phyloP scores from a whole-genome alignment of 106 monocot genomes.

The Dendrobium nobile region DNA sequence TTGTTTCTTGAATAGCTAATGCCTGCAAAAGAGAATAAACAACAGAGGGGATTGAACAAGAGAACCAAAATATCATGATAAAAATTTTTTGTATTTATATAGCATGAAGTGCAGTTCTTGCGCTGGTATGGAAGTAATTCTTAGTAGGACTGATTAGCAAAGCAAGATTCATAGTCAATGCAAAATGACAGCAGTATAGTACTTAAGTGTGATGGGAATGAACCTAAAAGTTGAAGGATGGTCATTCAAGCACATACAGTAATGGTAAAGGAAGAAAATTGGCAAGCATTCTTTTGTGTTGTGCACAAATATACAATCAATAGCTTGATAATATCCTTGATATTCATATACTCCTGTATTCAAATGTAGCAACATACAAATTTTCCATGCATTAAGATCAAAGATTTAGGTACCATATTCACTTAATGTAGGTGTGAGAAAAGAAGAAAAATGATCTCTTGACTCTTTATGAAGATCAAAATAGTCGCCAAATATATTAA shows the following conservation, averaged over 20 bases:
- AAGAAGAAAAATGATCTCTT: no score
- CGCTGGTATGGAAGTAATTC: background rate
- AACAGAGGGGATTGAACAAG: background rate
- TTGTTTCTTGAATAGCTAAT: conserved; percentile 16
- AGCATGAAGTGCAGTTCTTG: background rate
- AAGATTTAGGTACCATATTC: no score
- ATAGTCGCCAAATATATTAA: no score
- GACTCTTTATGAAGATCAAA: no score
- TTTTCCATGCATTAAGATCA: background rate
- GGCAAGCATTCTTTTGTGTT: no score
- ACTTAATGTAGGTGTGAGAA: no score
- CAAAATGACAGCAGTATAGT: background rate
- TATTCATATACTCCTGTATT: background rate
- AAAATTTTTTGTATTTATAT: background rate
- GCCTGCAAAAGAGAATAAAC: conserved; percentile 16
- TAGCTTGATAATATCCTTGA: no score
- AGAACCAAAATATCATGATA: background rate
- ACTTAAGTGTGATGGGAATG: background rate
- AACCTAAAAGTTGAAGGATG: background rate
- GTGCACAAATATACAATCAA: no score
- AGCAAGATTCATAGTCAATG: background rate
- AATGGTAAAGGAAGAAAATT: no score
- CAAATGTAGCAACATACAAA: background rate
- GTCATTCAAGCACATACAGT: background rate
- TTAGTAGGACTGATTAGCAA: background rate